phyloP scores from a whole-genome alignment of 495 filamentous ascomycete species.

The Xylaria nigripes region DNA sequence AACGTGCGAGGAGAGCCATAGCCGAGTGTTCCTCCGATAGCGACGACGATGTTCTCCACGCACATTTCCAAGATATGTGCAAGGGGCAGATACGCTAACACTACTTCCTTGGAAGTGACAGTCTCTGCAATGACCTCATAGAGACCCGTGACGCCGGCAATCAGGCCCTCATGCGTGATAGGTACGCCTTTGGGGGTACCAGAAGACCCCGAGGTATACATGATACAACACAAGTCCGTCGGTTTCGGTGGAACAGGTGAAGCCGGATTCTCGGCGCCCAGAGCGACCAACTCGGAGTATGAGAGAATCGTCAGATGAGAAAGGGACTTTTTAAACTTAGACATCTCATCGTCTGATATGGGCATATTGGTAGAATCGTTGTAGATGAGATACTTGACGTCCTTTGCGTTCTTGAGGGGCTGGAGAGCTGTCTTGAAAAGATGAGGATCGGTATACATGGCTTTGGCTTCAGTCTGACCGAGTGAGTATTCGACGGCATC shows the following conservation, averaged over 20 bases:
- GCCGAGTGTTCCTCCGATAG: slow-evolving; percentile 67
- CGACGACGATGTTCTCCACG: slow-evolving; percentile 67
- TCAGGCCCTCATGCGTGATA: slow-evolving; percentile 65
- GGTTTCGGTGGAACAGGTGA: slow-evolving; percentile 58
- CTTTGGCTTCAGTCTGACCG: slow-evolving; percentile 49
- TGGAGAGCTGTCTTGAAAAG: slow-evolving; percentile 42
- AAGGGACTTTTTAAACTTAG: slow-evolving; percentile 34
- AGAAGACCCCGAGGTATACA: slow-evolving; percentile 92
- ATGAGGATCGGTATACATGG: slow-evolving; percentile 55
- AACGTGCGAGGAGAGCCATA: slow-evolving; percentile 80
- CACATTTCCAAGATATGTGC: slow-evolving; percentile 85
- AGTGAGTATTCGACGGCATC: slow-evolving; percentile 55
- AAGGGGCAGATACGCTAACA: slow-evolving; percentile 78
- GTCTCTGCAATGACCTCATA: slow-evolving; percentile 34
- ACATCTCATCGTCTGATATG: slow-evolving; percentile 33
- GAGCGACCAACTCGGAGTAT: slow-evolving; percentile 35
- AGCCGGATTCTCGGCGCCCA: slow-evolving; percentile 59
- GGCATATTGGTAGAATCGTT: slow-evolving; percentile 33
- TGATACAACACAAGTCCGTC: slow-evolving; percentile 75
- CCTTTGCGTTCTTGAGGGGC: slow-evolving; percentile 34
- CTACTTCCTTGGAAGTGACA: slow-evolving; percentile 48
- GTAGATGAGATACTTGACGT: slow-evolving; percentile 39
- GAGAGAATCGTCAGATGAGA: slow-evolving; percentile 34
- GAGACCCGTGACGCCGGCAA: slow-evolving; percentile 51
- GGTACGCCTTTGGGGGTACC: slow-evolving; percentile 84